phyloP scores from a whole-genome alignment of 75 land plant genomes.

The Cunninghamia lanceolata region DNA sequence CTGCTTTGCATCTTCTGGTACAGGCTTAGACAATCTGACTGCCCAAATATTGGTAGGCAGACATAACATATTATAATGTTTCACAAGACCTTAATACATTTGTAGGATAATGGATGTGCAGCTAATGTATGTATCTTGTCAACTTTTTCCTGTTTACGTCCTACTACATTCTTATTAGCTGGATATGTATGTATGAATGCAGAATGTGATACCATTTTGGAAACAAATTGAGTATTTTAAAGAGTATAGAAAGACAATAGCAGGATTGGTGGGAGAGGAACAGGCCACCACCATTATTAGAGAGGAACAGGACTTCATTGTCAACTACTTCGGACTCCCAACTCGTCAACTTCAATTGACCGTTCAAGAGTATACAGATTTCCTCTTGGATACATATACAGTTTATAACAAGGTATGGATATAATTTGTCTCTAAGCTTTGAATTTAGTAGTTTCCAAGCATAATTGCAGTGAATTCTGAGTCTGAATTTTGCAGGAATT shows the following conservation, averaged over 20 bases:
- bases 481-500: no score
- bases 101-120: no score
- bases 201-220: conserved; percentile 58
- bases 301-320: conserved; percentile 55
- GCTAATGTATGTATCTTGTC: no score
- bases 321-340: conserved; percentile 48
- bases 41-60: neutral
- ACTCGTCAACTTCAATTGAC: conserved; percentile 16
- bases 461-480: no score
- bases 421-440: neutral
- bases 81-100: no score
- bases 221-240: conserved; percentile 58
- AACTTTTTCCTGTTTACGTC: neutral
- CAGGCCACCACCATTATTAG: conserved; percentile 30
- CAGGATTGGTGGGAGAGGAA: conserved; percentile 31
- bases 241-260: conserved; percentile 38
- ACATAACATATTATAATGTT: no score
- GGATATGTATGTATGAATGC: neutral
- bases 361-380: conserved; percentile 30
- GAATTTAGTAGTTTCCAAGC: neutral
- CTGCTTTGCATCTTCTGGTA: neutral
- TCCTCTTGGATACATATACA: conserved; percentile 24
- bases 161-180: no score
- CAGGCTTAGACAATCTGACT: conserved; percentile 10
- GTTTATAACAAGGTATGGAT: conserved; percentile 16